Evolutionary conservation across 169 alveolate species (phyloP), one percentile per base, ranked within the genome.

Genomic region (Eimeria praecox): DNA sequence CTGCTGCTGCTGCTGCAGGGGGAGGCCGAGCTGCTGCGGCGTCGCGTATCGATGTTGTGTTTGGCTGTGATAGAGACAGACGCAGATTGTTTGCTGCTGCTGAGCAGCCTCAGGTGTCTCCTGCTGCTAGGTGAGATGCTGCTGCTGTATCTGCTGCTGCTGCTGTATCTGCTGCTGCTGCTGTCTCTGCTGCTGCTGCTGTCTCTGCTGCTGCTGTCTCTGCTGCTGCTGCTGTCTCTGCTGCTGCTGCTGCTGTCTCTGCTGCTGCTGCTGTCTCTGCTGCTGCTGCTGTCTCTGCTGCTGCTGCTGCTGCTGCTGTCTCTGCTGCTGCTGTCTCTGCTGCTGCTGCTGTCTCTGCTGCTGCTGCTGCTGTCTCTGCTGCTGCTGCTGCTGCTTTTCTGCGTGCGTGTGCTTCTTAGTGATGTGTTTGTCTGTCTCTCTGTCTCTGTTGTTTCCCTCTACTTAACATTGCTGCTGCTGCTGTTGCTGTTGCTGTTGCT

Each of bases 1-100:
- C 78, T 66, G 78, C 78, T 66, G 78, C 78, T 66, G 78, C 78
- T 75, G 86, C 27, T 75, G 86, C 86, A 75, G 86, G 86, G 86
- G 8, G 86, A 75, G 27, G 86, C 86, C 5, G 62, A 75, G 86
- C n/a, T 75, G 86, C 86, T 75, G 49, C 49, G 59, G 54, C 54
- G 59, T 22, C 86, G 86, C 35, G 3, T 75, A 3, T 40, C 86
- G 46, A 75, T 75, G 86, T 42, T 75, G 27, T 75, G 86, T 38
- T 18, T 75, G 3, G 86, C 86, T 6, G 33, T 75, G 1, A 33
- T 75, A 24, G 86, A 75, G 86, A 75, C 86, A 38, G 86, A 75
- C 33, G n/a, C 86, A n/a, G 27, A 75, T 24, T 4, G 16, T 35
- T n/a, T 75, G 33, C 35, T 75, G 86, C 86, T 75, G 86, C 86